These are phyloP conservation scores for Salix viminalis DNA, from an alignment of 345 rosid species.

Conservation along the genomic window DNA sequence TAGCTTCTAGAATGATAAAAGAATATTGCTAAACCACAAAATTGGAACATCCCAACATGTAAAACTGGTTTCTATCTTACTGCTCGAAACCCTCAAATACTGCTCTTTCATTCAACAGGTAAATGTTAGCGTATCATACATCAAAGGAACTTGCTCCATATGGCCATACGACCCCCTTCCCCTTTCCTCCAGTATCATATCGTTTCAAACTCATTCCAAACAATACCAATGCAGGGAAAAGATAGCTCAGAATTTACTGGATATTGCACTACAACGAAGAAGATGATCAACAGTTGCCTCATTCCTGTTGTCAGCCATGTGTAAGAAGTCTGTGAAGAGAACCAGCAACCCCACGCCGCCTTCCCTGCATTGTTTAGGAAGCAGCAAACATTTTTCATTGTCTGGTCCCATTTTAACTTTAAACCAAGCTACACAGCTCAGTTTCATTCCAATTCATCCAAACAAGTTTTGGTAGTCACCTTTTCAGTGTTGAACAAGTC, in stretches of 20 bases:
- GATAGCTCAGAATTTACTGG: not conserved
- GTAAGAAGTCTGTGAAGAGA: slow-evolving; percentile 45
- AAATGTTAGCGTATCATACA: not conserved
- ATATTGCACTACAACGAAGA: not conserved
- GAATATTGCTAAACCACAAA: too few species aligned
- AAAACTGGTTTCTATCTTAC: not conserved
- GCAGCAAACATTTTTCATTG: not conserved
- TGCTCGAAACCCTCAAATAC: not conserved
- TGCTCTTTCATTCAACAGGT: not conserved
- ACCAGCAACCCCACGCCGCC: slow-evolving; percentile 55
- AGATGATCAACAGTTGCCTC: not conserved
- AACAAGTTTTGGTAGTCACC: slow-evolving; percentile 32
- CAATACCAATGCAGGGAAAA: not conserved
- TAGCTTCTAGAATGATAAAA: too few species aligned
- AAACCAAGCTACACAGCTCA: not conserved
- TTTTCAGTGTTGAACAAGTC: slow-evolving; percentile 68
- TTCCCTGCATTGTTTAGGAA: slow-evolving; percentile 44
- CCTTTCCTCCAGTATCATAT: not conserved
- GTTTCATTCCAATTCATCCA: not conserved
- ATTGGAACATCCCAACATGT: not conserved
- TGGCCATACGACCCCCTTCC: not conserved
- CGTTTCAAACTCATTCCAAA: not conserved
- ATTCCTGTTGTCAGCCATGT: slow-evolving; percentile 23
- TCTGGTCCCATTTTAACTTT: not conserved
- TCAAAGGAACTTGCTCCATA: too few species aligned